Conservation (phyloP, 2,329 filamentous ascomycete genomes). For the Ceratocystis ficicola region DNA sequence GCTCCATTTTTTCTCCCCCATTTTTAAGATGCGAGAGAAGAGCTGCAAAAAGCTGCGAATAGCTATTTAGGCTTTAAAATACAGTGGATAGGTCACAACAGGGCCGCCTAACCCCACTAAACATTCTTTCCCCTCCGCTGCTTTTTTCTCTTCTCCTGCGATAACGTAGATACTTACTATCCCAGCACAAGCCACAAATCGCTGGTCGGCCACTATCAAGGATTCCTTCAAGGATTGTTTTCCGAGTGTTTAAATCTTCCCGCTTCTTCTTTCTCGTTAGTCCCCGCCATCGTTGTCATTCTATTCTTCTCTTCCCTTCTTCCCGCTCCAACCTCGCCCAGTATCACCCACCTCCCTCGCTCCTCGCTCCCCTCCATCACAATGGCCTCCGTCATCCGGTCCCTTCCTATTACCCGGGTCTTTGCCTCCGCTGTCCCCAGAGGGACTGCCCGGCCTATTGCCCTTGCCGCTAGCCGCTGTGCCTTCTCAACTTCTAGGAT, state of each 20-base stretch:
- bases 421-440: conserved; percentile 31
- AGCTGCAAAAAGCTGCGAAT: too few species aligned
- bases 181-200: background rate
- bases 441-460: conserved; percentile 32
- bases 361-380: conserved; percentile 23
- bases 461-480: conserved; percentile 33
- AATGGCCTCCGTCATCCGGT: conserved; percentile 52
- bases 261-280: conserved; percentile 6
- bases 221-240: conserved; percentile 14
- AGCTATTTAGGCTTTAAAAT: too few species aligned
- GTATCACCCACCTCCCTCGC: background rate
- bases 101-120: too few species aligned
- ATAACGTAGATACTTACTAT: background rate
- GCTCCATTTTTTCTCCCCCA: background rate
- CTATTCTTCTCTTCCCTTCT: conserved; percentile 7
- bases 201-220: background rate
- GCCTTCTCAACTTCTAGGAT: conserved; percentile 33
- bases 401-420: conserved; percentile 38
- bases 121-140: too few species aligned
- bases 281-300: background rate
- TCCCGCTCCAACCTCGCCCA: background rate
- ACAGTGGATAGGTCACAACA: too few species aligned
- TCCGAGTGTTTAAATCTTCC: conserved; percentile 15
- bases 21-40: background rate
- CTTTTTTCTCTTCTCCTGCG: background rate